phyloP scores from a whole-genome alignment of 768 basidiomycete genomes.

The Arthromyces matolae region DNA sequence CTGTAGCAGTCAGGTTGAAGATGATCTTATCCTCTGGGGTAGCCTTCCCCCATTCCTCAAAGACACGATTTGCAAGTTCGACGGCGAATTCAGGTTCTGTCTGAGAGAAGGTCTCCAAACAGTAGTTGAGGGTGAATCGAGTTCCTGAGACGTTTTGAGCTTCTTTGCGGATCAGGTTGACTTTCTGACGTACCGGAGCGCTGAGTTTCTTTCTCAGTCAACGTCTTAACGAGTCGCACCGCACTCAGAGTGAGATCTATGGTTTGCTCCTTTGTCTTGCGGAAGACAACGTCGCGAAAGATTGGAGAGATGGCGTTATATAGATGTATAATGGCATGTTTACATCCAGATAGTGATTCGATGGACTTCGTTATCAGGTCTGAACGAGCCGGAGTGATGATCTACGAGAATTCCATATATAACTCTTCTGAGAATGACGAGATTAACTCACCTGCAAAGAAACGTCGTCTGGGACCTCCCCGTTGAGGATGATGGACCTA shows the following conservation, averaged over 20 bases:
- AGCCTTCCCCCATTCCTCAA: conserved; percentile 67
- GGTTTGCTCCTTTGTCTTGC: conserved; percentile 71
- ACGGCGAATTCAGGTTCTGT: conserved; percentile 80
- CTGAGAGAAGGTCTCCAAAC: conserved; percentile 82
- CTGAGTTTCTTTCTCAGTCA: conserved; percentile 62
- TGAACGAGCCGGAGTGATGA: too few relatives aligned
- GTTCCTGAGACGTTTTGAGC: conserved; percentile 32
- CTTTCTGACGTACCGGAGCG: conserved; percentile 45
- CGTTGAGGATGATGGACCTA: too few relatives aligned
- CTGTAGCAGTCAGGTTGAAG: conserved; percentile 82
- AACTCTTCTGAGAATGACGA: too few relatives aligned
- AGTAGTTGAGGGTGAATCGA: conserved; percentile 77
- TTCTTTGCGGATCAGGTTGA: not conserved
- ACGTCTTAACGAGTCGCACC: conserved; percentile 63
- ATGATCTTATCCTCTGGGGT: conserved; percentile 64
- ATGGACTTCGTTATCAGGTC: too few relatives aligned
- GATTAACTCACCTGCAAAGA: too few relatives aligned
- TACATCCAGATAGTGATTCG: too few relatives aligned
- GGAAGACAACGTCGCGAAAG: conserved; percentile 79
- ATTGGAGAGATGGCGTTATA: conserved; percentile 78
- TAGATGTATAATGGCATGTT: conserved; percentile 80
- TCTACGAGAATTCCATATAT: too few relatives aligned
- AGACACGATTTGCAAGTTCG: conserved; percentile 71
- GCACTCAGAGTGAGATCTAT: conserved; percentile 67
- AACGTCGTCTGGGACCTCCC: too few relatives aligned